Base-by-base conservation (phyloP, 805 yeast species). In the Candida dajiaensis region DNA sequence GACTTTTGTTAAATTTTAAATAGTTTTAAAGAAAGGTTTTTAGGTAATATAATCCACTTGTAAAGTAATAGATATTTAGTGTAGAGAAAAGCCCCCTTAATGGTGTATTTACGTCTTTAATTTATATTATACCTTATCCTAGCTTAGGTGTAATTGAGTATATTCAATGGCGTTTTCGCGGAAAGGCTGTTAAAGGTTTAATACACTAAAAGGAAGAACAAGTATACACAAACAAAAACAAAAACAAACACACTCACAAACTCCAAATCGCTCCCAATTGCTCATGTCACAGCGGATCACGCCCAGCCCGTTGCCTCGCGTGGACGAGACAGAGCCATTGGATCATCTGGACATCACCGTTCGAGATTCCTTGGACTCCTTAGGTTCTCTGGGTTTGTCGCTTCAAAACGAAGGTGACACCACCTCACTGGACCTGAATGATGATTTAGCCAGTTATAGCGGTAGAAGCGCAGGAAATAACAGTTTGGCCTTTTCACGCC, bases 371-470 rank as follows among this genome's bases (percentile, higher is more conserved):
- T 11, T 36, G 22, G 39, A 36, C 39, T 36, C 39, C n/a, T 10
- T 35, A 15, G 23, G 23, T 6, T 35, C 38, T 6, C 12, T 36
- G 23, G 25, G 25, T 8, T 36, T 25, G 23, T 36, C 25, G 9
- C 39, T 36, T 6, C 19, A 25, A 16, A 36, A 36, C 19, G 25
- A 36, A 20, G 42, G 39, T 18, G 56, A 50, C 28, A 54, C 53
- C 37, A 47, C 54, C 23, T 54, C 63, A 3, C 44, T 56, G 16
- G 55, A 53, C 18, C 49, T 67, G 26, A 68, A 67, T 46, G 70
- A 66, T 45, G 72, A 67, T 49, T 46, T 68, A 26, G 56, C 56
- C 9, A 65, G 68, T 42, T 46, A 54, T 18, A 49, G 53, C 20
- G 51, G 58, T 19, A 43, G 50, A 26, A 51, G 55, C 26, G 51